Conservation (phyloP, 2,329 filamentous ascomycete species). For the Pseudogymnoascus sp. region DNA sequence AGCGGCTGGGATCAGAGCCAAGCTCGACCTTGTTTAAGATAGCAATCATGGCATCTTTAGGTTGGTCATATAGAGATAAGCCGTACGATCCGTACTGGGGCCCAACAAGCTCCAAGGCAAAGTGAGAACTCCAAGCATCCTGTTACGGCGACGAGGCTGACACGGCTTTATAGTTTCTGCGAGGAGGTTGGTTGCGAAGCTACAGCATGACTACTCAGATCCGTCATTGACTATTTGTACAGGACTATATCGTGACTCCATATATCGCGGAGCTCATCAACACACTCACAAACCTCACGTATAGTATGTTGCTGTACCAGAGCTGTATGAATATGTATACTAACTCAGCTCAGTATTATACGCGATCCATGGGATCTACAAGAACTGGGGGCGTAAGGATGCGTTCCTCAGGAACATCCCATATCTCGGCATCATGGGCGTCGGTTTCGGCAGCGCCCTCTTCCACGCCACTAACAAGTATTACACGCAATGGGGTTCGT, state of each 20-base stretch:
- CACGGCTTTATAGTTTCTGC: constrained; percentile 22
- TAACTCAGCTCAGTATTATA: constrained; percentile 19
- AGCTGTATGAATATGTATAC: neutral
- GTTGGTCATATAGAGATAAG: constrained; percentile 20
- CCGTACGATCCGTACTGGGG: constrained; percentile 25
- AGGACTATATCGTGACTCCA: constrained; percentile 46
- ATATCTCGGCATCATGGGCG: constrained; percentile 36
- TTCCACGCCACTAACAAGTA: constrained; percentile 39
- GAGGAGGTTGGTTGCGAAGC: constrained; percentile 24
- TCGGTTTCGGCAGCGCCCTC: constrained; percentile 35
- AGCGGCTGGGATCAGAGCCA: neutral
- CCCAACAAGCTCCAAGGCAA: constrained; percentile 20
- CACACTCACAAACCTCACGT: constrained; percentile 43
- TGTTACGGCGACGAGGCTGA: constrained; percentile 6
- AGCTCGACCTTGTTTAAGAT: neutral
- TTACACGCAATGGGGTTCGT: constrained; percentile 40
- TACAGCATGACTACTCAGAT: constrained; percentile 14
- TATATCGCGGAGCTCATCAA: constrained; percentile 49
- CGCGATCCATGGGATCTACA: constrained; percentile 25
- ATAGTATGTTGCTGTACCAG: constrained; percentile 31
- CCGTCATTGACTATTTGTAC: neutral
- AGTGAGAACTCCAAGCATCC: constrained; percentile 18
- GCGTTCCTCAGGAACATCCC: constrained; percentile 28
- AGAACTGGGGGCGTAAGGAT: constrained; percentile 24
- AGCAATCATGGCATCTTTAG: constrained; percentile 6